Evolutionary conservation across 805 yeast species (phyloP).

Genomic region (Candida koratica): DNA sequence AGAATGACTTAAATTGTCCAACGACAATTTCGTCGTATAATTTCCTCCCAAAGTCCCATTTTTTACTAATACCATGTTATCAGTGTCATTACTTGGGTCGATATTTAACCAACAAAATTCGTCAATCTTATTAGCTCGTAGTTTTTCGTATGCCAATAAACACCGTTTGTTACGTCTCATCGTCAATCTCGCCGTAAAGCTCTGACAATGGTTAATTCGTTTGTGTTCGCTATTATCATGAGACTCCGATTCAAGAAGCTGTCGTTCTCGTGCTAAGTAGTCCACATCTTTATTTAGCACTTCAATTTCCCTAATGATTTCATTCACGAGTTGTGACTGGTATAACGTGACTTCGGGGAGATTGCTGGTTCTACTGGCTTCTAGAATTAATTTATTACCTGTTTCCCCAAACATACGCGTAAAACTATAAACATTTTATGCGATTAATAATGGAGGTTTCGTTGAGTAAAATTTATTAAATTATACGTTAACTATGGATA

Average conservation of each 20-base stretch:
- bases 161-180: conserved; percentile 90
- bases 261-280: conserved; percentile 33
- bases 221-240: conserved; percentile 29
- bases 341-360: conserved; percentile 66
- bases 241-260: conserved; percentile 3
- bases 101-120: conserved; percentile 68
- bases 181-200: conserved; percentile 66
- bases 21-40: conserved; percentile 26
- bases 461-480: too few relatives aligned
- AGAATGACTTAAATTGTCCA: conserved; percentile 60
- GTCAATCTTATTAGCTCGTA: conserved; percentile 64
- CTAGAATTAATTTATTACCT: conserved; percentile 77
- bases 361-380: conserved; percentile 74
- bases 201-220: conserved; percentile 56
- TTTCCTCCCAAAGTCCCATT: conserved; percentile 15
- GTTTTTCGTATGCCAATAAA: conserved; percentile 73
- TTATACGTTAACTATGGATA: too few relatives aligned
- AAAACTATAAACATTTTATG: too few relatives aligned
- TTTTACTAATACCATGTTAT: conserved; percentile 3
- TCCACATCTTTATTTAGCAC: conserved; percentile 60
- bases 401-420: conserved; percentile 89
- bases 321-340: conserved; percentile 66
- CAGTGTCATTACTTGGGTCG: conserved; percentile 33
- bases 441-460: too few relatives aligned
- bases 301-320: conserved; percentile 65